phyloP scores from a whole-genome alignment of 192 early-diverging fungal species.

The Coemansia sp. region DNA sequence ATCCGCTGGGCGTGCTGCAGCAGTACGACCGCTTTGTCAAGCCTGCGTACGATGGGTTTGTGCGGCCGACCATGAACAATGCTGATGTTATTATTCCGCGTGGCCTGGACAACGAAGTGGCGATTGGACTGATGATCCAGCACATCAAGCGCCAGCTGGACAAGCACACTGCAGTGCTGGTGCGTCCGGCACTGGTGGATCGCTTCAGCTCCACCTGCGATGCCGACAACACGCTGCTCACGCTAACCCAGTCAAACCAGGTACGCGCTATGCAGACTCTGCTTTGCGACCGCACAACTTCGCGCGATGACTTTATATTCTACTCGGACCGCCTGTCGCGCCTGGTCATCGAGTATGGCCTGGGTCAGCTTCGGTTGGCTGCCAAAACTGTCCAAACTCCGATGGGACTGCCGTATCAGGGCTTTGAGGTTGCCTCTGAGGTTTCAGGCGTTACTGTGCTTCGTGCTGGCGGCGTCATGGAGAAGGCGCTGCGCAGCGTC shows the following conservation, averaged over 20 bases:
- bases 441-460: slow-evolving; percentile 77
- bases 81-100: slow-evolving; percentile 94
- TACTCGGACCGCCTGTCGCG: slow-evolving; percentile 85
- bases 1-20: slow-evolving; percentile 78
- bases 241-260: slow-evolving; percentile 54
- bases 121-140: slow-evolving; percentile 89
- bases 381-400: slow-evolving; percentile 58
- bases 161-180: slow-evolving; percentile 54
- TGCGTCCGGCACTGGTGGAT: slow-evolving; percentile 38
- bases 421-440: slow-evolving; percentile 35
- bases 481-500: slow-evolving; percentile 76
- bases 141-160: slow-evolving; percentile 82
- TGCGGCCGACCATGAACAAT: slow-evolving; percentile 88
- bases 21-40: slow-evolving; percentile 95
- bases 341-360: slow-evolving; percentile 76
- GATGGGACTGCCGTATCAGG: slow-evolving; percentile 55
- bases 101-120: slow-evolving; percentile 84
- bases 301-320: slow-evolving; percentile 86
- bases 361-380: slow-evolving; percentile 60
- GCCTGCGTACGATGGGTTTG: slow-evolving; percentile 87
- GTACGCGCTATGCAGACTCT: slow-evolving; percentile 75
- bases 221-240: slow-evolving; percentile 25
- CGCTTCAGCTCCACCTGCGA: slow-evolving; percentile 17
- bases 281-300: slow-evolving; percentile 66
- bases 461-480: slow-evolving; percentile 90